Evolutionary conservation across 768 basidiomycete species (phyloP).

Genomic region (Collybia sordida): DNA sequence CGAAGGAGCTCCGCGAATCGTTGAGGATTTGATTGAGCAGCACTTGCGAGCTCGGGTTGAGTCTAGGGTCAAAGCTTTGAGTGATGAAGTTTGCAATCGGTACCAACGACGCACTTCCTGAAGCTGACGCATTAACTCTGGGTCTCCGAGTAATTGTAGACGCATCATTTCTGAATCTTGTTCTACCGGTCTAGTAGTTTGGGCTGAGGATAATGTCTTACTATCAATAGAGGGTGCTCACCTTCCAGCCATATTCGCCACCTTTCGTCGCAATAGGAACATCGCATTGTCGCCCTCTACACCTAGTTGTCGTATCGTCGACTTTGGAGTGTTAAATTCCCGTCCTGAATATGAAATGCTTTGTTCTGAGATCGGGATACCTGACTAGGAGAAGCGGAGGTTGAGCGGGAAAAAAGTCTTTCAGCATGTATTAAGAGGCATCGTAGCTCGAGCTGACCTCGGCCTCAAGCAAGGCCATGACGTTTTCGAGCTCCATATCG

Average conservation of each 20-base stretch:
- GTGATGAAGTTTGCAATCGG: not conserved
- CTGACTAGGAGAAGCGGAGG: conserved; percentile 49
- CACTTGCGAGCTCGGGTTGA: conserved; percentile 80
- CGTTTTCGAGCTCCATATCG: conserved; percentile 88
- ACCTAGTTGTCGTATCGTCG: conserved; percentile 67
- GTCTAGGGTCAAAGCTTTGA: conserved; percentile 40
- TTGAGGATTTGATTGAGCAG: conserved; percentile 63
- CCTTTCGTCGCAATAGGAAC: conserved; percentile 67
- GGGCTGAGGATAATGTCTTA: not conserved
- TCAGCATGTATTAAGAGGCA: not conserved
- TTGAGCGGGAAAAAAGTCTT: not conserved
- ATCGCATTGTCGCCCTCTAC: conserved; percentile 59
- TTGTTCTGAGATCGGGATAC: conserved; percentile 71
- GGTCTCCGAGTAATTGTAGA: conserved; percentile 83
- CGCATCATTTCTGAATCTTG: conserved; percentile 92
- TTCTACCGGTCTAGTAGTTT: conserved; percentile 53
- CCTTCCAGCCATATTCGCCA: conserved; percentile 42
- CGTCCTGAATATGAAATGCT: conserved; percentile 65
- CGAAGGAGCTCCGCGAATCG: conserved; percentile 76
- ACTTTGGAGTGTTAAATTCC: conserved; percentile 64
- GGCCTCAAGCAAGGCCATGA: conserved; percentile 91
- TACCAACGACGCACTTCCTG: conserved; percentile 48
- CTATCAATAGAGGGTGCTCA: conserved; percentile 13
- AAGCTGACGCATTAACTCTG: conserved; percentile 72
- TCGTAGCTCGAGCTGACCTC: conserved; percentile 59